These are phyloP conservation scores for Claviceps arundinis DNA, from an alignment of 2,329 filamentous ascomycete genomes.

Conservation along the genomic window DNA sequence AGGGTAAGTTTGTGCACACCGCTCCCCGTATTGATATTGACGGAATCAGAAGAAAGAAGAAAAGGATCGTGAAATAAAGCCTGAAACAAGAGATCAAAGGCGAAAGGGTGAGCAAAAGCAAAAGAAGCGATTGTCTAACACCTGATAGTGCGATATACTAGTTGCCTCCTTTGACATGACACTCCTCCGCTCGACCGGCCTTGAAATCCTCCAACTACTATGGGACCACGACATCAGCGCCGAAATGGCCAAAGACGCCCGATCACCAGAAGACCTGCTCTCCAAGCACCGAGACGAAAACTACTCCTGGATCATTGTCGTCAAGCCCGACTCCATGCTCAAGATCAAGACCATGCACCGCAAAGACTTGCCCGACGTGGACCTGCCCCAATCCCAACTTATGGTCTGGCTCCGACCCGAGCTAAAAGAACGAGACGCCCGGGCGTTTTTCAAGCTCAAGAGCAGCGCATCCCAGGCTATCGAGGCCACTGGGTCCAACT, in stretches of 20 bases:
- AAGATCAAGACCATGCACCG: slow-evolving; percentile 69
- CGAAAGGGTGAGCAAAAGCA: background rate
- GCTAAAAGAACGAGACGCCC: slow-evolving; percentile 63
- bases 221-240: slow-evolving; percentile 79
- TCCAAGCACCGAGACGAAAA: slow-evolving; percentile 62
- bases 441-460: slow-evolving; percentile 34
- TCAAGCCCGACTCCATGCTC: slow-evolving; percentile 64
- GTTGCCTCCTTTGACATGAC: slow-evolving; percentile 76
- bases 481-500: slow-evolving; percentile 7
- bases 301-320: slow-evolving; percentile 78
- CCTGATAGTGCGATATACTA: slow-evolving; percentile 63
- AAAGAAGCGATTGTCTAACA: background rate
- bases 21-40: too few relatives aligned
- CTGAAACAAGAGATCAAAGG: background rate
- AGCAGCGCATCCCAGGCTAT: slow-evolving; percentile 19
- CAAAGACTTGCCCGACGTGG: slow-evolving; percentile 62
- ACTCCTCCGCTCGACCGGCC: slow-evolving; percentile 59
- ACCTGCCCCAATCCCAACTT: slow-evolving; percentile 61
- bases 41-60: slow-evolving; percentile 18
- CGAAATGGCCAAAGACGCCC: slow-evolving; percentile 70
- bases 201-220: slow-evolving; percentile 64
- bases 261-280: slow-evolving; percentile 67
- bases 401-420: slow-evolving; percentile 71
- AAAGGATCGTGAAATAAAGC: slow-evolving; percentile 27
- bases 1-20: slow-evolving; percentile 33